These are phyloP conservation scores for Saprolegnia parasitica DNA, from an alignment of 352 stramenopile species.

Conservation along the genomic window DNA sequence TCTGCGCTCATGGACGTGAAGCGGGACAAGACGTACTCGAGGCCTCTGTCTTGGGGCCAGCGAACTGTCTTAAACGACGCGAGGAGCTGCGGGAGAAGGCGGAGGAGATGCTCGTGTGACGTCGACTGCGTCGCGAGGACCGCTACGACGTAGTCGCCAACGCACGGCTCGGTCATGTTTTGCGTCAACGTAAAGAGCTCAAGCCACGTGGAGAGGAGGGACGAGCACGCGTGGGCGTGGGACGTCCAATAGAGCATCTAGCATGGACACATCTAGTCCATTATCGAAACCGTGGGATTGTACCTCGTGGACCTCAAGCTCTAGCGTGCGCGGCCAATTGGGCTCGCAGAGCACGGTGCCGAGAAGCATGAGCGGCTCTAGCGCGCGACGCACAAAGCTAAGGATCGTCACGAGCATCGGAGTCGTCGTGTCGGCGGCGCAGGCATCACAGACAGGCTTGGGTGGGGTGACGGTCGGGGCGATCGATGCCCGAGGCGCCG, in stretches of 20 bases:
- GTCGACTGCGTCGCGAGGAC: background rate
- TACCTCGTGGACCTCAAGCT: background rate
- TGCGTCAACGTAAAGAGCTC: background rate
- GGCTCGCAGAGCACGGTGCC: background rate
- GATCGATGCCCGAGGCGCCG: background rate
- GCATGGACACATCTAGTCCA: background rate
- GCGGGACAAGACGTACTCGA: background rate
- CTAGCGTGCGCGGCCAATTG: background rate
- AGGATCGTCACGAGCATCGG: background rate
- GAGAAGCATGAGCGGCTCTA: background rate
- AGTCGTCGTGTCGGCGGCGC: background rate
- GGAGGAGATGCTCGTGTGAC: background rate
- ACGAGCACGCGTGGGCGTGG: background rate
- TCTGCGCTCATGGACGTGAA: background rate
- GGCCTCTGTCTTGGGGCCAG: background rate
- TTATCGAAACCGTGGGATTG: background rate
- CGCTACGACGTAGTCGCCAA: background rate
- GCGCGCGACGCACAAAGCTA: background rate
- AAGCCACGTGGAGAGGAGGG: background rate
- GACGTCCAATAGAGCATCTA: background rate
- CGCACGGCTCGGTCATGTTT: background rate
- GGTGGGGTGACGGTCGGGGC: background rate
- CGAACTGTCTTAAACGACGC: background rate
- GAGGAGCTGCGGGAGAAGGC: background rate
- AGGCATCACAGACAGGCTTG: background rate